Evolutionary conservation across 202 grass and related monocot species (phyloP).

Genomic region (Setaria viridis): DNA sequence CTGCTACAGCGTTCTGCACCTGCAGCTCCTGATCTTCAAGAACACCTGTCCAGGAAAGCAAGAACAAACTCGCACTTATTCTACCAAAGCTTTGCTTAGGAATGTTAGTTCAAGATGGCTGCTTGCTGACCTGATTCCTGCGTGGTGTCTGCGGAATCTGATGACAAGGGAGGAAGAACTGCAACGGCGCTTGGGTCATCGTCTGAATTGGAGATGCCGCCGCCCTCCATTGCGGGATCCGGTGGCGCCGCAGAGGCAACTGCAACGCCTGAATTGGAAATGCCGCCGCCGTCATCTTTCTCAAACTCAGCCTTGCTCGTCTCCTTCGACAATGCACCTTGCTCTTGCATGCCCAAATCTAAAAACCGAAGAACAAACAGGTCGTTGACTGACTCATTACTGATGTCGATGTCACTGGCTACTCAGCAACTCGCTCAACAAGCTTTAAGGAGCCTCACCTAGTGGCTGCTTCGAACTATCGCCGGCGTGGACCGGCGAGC

Average conservation of each 20-base stretch:
- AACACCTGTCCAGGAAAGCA: slow-evolving; percentile 26
- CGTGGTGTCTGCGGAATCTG: slow-evolving; percentile 39
- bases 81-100: not conserved
- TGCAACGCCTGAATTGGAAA: not conserved
- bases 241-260: not conserved
- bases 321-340: slow-evolving; percentile 31
- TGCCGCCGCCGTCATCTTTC: not conserved
- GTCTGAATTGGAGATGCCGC: not conserved
- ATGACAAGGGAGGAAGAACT: slow-evolving; percentile 40
- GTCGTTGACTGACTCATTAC: not conserved
- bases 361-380: not conserved
- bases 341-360: slow-evolving; percentile 42
- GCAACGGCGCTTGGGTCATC: not conserved
- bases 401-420: not conserved
- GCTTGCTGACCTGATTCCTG: slow-evolving; percentile 40
- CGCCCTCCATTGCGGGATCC: not conserved
- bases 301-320: slow-evolving; percentile 50
- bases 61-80: not conserved
- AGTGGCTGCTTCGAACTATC: not conserved
- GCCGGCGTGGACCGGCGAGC: not conserved
- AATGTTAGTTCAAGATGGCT: not conserved
- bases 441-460: slow-evolving; percentile 38
- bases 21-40: slow-evolving; percentile 47
- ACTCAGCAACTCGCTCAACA: not conserved
- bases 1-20: slow-evolving; percentile 28